phyloP scores from a whole-genome alignment of 2,329 filamentous ascomycete species.

The Aspergillus ustus region DNA sequence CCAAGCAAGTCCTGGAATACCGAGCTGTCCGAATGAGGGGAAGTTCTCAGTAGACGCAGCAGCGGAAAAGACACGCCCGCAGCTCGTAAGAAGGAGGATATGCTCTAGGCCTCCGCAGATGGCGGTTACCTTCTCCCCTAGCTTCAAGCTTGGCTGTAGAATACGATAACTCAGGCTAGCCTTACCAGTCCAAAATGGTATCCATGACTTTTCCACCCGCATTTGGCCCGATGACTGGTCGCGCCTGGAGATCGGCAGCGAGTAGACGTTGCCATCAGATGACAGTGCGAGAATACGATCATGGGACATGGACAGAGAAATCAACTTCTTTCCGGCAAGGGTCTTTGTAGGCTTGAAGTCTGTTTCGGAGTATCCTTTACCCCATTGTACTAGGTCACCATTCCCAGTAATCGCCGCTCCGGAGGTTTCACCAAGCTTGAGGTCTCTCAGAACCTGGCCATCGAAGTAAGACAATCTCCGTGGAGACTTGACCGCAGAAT shows the following conservation, averaged over 20 bases:
- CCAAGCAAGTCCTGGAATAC: conserved; percentile 83
- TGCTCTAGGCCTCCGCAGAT: conserved; percentile 84
- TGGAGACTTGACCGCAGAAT: conserved; percentile 78
- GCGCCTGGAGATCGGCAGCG: conserved; percentile 73
- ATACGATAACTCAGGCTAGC: conserved; percentile 72
- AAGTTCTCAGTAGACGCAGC: conserved; percentile 78
- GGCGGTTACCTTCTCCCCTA: conserved; percentile 74
- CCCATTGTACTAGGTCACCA: conserved; percentile 93
- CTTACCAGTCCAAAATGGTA: conserved; percentile 70
- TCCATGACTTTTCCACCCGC: conserved; percentile 68
- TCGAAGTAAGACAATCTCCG: conserved; percentile 81
- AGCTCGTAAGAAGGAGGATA: conserved; percentile 79
- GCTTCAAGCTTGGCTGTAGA: conserved; percentile 69
- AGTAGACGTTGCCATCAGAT: conserved; percentile 78
- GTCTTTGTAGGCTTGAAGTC: conserved; percentile 70
- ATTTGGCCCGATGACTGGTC: conserved; percentile 73
- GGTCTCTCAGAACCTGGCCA: conserved; percentile 78
- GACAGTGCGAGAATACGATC: conserved; percentile 84
- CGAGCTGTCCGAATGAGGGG: conserved; percentile 83
- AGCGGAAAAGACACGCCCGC: conserved; percentile 86
- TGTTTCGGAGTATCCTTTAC: conserved; percentile 71
- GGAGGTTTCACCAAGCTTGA: conserved; percentile 82
- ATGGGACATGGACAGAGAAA: conserved; percentile 74
- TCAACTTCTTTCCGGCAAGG: conserved; percentile 78
- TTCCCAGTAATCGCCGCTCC: conserved; percentile 86